Conservation (phyloP, 2,329 filamentous ascomycete species). For the Fusarium sacchari region DNA sequence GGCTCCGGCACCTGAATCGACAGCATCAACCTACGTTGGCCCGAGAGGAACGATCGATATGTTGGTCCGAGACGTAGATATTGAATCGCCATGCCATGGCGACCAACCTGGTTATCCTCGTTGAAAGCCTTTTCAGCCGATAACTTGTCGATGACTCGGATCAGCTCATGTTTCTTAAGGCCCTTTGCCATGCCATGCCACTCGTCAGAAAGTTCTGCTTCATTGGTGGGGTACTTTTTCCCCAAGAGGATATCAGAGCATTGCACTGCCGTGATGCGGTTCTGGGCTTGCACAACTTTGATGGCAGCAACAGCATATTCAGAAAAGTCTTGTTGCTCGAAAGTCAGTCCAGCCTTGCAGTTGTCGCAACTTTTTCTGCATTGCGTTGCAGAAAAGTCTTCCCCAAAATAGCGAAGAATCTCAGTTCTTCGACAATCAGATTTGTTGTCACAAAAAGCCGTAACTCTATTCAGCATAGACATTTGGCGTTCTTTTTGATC, state of each 20-base stretch:
- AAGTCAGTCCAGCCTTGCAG: slow-evolving; percentile 77
- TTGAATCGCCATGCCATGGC: slow-evolving; percentile 74
- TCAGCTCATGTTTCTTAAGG: slow-evolving; percentile 78
- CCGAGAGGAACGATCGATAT: slow-evolving; percentile 56
- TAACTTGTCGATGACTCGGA: slow-evolving; percentile 84
- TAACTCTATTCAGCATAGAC: slow-evolving; percentile 85
- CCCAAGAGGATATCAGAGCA: slow-evolving; percentile 88
- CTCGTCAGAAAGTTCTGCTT: slow-evolving; percentile 62
- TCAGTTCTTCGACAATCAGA: slow-evolving; percentile 88
- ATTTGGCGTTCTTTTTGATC: slow-evolving; percentile 87
- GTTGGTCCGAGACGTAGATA: slow-evolving; percentile 68
- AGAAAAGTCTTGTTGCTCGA: slow-evolving; percentile 81
- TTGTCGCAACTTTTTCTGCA: slow-evolving; percentile 89
- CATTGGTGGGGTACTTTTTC: slow-evolving; percentile 67
- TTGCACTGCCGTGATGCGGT: slow-evolving; percentile 76
- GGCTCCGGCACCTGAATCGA: slow-evolving; percentile 53
- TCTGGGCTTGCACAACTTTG: slow-evolving; percentile 69
- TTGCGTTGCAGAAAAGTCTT: slow-evolving; percentile 76
- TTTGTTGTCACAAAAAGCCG: slow-evolving; percentile 89
- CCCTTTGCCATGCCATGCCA: slow-evolving; percentile 75
- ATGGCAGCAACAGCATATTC: slow-evolving; percentile 77
- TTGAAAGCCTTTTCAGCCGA: slow-evolving; percentile 76
- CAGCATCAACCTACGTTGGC: slow-evolving; percentile 58
- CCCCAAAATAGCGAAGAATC: slow-evolving; percentile 93
- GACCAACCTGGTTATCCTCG: slow-evolving; percentile 69